phyloP scores from a whole-genome alignment of 495 filamentous ascomycete genomes.

The Aspergillus biplanus region DNA sequence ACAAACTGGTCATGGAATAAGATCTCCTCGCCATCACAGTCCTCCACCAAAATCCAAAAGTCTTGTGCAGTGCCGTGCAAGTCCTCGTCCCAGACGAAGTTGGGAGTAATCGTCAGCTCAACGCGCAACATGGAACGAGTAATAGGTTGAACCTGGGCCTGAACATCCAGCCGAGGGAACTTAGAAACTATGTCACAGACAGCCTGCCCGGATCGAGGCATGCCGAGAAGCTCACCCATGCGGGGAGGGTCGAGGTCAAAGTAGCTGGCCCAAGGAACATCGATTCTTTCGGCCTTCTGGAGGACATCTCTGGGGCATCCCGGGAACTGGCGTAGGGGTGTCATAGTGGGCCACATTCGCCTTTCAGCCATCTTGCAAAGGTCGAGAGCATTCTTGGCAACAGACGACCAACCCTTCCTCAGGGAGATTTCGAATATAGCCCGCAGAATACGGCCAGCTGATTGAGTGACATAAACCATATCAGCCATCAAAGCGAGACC shows the following conservation, averaged over 20 bases:
- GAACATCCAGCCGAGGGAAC: conserved; percentile 89
- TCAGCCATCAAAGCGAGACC: conserved; percentile 97
- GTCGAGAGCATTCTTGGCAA: conserved; percentile 89
- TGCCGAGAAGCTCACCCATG: conserved; percentile 93
- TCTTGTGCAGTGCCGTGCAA: conserved; percentile 86
- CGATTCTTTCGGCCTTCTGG: conserved; percentile 89
- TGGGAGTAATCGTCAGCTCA: conserved; percentile 90
- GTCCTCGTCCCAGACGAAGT: conserved; percentile 94
- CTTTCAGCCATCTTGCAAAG: conserved; percentile 99
- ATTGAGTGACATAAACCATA: conserved; percentile 98
- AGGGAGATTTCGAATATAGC: conserved; percentile 96
- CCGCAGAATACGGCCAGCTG: conserved; percentile 91
- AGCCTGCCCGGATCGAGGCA: conserved; percentile 84
- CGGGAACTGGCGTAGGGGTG: conserved; percentile 89
- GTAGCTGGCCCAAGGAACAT: conserved; percentile 91
- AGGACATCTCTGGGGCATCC: conserved; percentile 81
- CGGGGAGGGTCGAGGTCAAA: conserved; percentile 95
- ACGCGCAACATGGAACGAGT: conserved; percentile 95
- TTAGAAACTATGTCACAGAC: conserved; percentile 87
- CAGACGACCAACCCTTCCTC: conserved; percentile 94
- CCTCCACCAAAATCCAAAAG: conserved; percentile 97
- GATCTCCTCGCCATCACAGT: conserved; percentile 96
- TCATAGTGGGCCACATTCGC: conserved; percentile 99
- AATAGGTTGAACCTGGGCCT: conserved; percentile 91
- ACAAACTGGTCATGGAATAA: conserved; percentile 95